A percentile compares a stretch with the other conserved stretches of the same genome.
Conservation (phyloP, 225 moss, liverwort and hornwort species). For the Thuidium tamariscinum region DNA sequence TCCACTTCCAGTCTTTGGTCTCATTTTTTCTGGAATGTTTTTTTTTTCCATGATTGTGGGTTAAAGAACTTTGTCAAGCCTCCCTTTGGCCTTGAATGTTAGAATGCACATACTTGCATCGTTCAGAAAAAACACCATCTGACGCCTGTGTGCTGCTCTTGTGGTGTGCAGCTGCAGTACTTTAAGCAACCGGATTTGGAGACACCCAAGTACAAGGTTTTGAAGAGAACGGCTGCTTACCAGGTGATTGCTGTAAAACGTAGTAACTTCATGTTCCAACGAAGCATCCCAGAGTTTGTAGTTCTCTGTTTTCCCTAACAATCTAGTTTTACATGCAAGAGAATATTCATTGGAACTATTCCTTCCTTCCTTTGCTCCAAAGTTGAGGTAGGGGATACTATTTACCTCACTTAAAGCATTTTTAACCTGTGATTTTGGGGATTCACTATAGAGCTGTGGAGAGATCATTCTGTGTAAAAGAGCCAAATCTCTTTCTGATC, state of each 20-base stretch:
- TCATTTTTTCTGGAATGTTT: neutral
- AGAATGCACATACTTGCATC: neutral
- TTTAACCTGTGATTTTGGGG: neutral
- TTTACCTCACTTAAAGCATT: neutral
- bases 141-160: neutral
- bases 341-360: neutral
- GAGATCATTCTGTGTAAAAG: neutral
- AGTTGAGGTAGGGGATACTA: neutral
- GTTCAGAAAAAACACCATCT: neutral
- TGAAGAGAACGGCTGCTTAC: constrained; percentile 69
- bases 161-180: constrained; percentile 41
- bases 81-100: neutral
- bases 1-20: neutral
- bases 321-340: neutral
- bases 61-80: neutral
- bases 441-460: neutral
- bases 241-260: constrained; percentile 31
- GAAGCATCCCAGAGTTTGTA: neutral
- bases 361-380: neutral
- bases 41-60: neutral
- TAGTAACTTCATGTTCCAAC: neutral
- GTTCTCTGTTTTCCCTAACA: neutral
- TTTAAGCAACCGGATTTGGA: constrained; percentile 88
- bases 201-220: constrained; percentile 66
- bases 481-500: neutral